phyloP scores from a whole-genome alignment of 176 grass and related monocot genomes.

The Musa beccarii region DNA sequence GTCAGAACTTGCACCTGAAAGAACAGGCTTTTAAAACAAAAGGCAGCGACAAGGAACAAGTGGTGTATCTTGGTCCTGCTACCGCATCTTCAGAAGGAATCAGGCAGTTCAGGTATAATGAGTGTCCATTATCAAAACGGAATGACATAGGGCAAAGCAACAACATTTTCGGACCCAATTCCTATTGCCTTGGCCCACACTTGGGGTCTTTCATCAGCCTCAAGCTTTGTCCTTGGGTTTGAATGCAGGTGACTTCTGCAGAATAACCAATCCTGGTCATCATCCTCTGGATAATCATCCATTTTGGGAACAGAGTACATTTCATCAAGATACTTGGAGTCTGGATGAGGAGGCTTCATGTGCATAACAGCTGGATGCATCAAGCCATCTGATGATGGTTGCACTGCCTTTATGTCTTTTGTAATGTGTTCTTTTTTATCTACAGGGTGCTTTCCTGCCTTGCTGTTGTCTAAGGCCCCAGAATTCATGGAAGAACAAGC shows the following conservation, averaged over 20 bases:
- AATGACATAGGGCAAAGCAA: constrained; percentile 50
- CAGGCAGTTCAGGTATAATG: not conserved
- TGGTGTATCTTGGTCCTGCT: not conserved
- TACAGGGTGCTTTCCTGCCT: constrained; percentile 12
- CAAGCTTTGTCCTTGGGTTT: constrained; percentile 7
- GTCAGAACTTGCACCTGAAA: constrained; percentile 5
- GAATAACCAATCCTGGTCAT: constrained; percentile 48
- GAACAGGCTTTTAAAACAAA: not conserved
- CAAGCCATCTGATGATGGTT: constrained; percentile 2
- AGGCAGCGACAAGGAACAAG: not conserved
- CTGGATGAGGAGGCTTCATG: constrained; percentile 15
- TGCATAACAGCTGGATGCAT: constrained; percentile 11
- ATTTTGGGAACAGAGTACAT: constrained; percentile 33
- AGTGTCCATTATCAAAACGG: constrained; percentile 26
- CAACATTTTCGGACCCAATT: constrained; percentile 21
- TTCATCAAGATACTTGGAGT: constrained; percentile 39
- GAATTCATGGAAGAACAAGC: constrained; percentile 15
- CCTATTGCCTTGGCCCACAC: constrained; percentile 36
- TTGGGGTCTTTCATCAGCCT: constrained; percentile 17
- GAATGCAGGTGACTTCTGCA: not conserved
- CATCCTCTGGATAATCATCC: constrained; percentile 8
- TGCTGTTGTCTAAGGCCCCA: constrained; percentile 3
- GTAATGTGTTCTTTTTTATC: constrained; percentile 11
- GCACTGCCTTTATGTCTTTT: constrained; percentile 9
- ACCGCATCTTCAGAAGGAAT: not conserved